Evolutionary conservation across 2,329 filamentous ascomycete genomes (phyloP).

Genomic region (Phaeophleospora eucalypticola): DNA sequence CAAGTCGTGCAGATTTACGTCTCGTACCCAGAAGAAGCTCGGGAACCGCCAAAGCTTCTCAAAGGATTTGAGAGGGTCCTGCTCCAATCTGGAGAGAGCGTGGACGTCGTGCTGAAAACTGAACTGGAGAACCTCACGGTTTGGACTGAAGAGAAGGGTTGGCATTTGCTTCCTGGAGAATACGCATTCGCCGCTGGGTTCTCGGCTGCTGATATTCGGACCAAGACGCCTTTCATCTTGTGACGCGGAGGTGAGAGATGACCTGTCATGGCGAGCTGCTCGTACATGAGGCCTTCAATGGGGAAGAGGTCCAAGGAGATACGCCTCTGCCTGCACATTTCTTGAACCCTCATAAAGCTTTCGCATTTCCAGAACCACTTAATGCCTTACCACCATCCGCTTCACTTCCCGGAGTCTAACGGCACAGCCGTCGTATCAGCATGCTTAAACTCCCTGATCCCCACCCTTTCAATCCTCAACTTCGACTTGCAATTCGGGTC

Average conservation of each 20-base stretch:
- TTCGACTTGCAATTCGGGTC: slow-evolving; percentile 19
- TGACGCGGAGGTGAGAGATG: too few relatives aligned
- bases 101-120: not conserved
- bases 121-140: slow-evolving; percentile 4
- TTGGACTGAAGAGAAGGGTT: slow-evolving; percentile 4
- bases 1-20: slow-evolving; percentile 54
- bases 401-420: too few relatives aligned
- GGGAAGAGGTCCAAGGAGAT: too few relatives aligned
- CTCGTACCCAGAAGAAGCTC: slow-evolving; percentile 31
- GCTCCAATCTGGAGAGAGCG: slow-evolving; percentile 14
- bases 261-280: too few relatives aligned
- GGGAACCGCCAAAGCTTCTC: slow-evolving; percentile 39
- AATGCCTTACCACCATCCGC: too few relatives aligned
- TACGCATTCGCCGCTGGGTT: slow-evolving; percentile 8
- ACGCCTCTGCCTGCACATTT: too few relatives aligned
- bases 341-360: too few relatives aligned
- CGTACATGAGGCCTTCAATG: too few relatives aligned
- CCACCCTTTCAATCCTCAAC: slow-evolving; percentile 15
- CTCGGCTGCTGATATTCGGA: slow-evolving; percentile 4
- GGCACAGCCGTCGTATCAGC: slow-evolving; percentile 21
- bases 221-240: not conserved
- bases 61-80: slow-evolving; percentile 38
- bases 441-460: slow-evolving; percentile 15
- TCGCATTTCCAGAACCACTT: too few relatives aligned
- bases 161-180: slow-evolving; percentile 4